Percentiles rank a stretch among this genome's conserved stretches.
Evolutionary conservation across 2,329 filamentous ascomycete genomes (phyloP).

Genomic region (Diaporthe citri): DNA sequence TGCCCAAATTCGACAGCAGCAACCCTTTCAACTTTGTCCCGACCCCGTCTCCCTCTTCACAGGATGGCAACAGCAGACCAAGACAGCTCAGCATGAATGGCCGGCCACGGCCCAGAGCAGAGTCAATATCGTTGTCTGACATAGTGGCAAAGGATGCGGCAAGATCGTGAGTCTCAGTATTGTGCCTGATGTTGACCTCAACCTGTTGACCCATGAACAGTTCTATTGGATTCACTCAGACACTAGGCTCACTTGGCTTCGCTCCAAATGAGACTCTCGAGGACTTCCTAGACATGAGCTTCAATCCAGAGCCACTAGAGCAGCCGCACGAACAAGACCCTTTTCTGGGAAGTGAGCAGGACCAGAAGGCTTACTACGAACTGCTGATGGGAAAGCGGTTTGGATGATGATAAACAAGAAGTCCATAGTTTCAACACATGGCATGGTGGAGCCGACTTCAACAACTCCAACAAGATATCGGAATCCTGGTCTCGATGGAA

Average conservation of each 20-base stretch:
- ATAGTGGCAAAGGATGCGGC: conserved; percentile 53
- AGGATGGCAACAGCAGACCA: conserved; percentile 39
- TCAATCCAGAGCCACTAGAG: conserved; percentile 50
- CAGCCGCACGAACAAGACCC: conserved; percentile 41
- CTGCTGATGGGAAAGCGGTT: conserved; percentile 51
- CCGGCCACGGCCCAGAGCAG: conserved; percentile 35
- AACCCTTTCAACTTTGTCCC: conserved; percentile 37
- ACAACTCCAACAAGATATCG: background rate
- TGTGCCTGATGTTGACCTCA: background rate
- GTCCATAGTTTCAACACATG: conserved; percentile 2
- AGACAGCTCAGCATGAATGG: conserved; percentile 36
- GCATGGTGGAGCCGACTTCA: background rate
- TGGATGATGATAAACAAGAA: conserved; percentile 21
- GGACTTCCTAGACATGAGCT: conserved; percentile 53
- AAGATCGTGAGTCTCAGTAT: conserved; percentile 47
- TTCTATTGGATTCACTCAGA: conserved; percentile 50
- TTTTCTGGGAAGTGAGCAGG: conserved; percentile 46
- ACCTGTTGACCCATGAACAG: conserved; percentile 42
- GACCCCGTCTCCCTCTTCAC: conserved; percentile 41
- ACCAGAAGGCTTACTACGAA: conserved; percentile 54
- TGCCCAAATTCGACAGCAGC: conserved; percentile 28
- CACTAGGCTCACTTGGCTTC: conserved; percentile 53
- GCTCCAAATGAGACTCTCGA: conserved; percentile 53
- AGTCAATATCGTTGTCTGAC: conserved; percentile 49
- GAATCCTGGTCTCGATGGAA: background rate